Conservation (phyloP, 768 basidiomycete species). For the Bullera alba region DNA sequence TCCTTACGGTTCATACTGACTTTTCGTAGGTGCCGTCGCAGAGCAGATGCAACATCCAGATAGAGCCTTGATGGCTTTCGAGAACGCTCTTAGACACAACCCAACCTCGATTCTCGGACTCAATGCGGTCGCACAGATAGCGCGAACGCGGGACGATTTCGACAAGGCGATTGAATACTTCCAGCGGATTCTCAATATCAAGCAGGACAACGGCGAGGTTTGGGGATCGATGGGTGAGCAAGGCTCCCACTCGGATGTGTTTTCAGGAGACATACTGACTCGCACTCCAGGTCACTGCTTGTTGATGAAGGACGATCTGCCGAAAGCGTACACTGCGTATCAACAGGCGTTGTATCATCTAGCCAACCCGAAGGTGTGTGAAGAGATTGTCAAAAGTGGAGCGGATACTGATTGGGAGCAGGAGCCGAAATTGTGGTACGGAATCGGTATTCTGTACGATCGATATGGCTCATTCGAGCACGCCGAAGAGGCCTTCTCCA, state of each 20-base stretch:
- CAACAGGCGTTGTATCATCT: constrained; percentile 95
- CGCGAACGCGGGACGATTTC: constrained; percentile 95
- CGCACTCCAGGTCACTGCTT: constrained; percentile 79
- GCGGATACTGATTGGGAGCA: constrained; percentile 48
- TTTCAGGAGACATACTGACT: background rate
- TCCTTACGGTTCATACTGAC: background rate
- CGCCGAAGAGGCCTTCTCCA: constrained; percentile 96
- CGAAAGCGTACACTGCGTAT: constrained; percentile 96
- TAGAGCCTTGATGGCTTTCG: constrained; percentile 85
- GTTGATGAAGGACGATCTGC: constrained; percentile 97
- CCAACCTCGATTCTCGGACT: constrained; percentile 82
- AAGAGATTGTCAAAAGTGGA: background rate
- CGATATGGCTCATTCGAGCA: constrained; percentile 97
- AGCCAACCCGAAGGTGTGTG: constrained; percentile 79
- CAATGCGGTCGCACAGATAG: constrained; percentile 90
- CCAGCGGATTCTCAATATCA: constrained; percentile 78
- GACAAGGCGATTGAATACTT: constrained; percentile 97
- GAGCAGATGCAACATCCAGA: constrained; percentile 90
- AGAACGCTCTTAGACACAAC: constrained; percentile 91
- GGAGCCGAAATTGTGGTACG: constrained; percentile 99
- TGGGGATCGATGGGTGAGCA: constrained; percentile 82
- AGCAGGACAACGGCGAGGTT: constrained; percentile 96
- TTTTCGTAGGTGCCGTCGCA: constrained; percentile 72
- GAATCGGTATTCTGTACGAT: constrained; percentile 97
- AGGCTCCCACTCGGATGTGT: background rate